phyloP scores from a whole-genome alignment of 371 early-diverging fungal genomes.

The Lichtheimia ornata region DNA sequence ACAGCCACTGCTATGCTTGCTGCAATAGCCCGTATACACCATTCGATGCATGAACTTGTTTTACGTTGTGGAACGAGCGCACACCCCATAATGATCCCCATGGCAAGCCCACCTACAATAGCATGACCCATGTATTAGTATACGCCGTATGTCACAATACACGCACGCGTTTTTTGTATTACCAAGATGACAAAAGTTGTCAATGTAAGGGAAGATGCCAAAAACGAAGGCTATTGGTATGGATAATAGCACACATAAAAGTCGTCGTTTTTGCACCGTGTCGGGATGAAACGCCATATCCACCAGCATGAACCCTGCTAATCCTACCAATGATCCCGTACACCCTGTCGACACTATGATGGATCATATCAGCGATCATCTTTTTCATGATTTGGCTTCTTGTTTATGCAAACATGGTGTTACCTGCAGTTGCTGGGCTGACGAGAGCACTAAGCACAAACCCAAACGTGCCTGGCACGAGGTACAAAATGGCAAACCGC shows the following conservation, averaged over 20 bases:
- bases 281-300: constrained; percentile 74
- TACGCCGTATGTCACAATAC: no score
- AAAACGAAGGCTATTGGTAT: constrained; percentile 35
- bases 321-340: constrained; percentile 72
- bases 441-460: constrained; percentile 73
- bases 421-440: constrained; percentile 31
- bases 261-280: constrained; percentile 24
- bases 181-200: constrained; percentile 73
- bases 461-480: constrained; percentile 69
- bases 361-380: constrained; percentile 75
- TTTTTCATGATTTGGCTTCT: background rate
- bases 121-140: constrained; percentile 33
- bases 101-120: constrained; percentile 69
- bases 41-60: constrained; percentile 40
- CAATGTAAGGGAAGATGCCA: constrained; percentile 69
- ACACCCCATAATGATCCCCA: constrained; percentile 56
- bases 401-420: constrained; percentile 7
- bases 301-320: constrained; percentile 67
- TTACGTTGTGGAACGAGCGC: constrained; percentile 44
- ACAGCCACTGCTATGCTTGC: constrained; percentile 37
- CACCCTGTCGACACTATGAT: constrained; percentile 76
- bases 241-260: background rate
- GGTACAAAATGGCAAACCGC: constrained; percentile 67
- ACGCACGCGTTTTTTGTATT: constrained; percentile 22
- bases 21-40: constrained; percentile 41